A percentile compares a stretch with the other conserved stretches of the same genome.
phyloP scores from a whole-genome alignment of 2,329 filamentous ascomycete species.

The Ophiostoma angusticollis region DNA sequence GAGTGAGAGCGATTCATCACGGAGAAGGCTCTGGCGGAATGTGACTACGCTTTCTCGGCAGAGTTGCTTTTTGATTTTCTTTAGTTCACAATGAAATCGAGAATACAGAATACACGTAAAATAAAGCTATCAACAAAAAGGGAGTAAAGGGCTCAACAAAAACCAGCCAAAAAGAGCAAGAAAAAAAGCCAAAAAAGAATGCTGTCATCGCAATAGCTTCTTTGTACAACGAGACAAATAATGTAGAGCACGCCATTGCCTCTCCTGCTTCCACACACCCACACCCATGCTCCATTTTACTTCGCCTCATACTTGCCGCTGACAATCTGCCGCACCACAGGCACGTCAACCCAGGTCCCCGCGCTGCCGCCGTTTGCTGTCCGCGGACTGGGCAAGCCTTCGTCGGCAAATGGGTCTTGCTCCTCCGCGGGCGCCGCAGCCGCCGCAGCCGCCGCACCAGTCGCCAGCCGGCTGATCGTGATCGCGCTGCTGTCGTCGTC shows the following conservation, averaged over 20 bases:
- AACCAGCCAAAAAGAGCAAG: not conserved
- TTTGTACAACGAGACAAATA: not conserved
- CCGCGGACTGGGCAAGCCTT: constrained; percentile 21
- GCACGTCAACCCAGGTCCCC: constrained; percentile 52
- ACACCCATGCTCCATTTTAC: too few relatives aligned
- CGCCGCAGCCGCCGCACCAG: constrained; percentile 36
- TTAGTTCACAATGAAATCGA: not conserved
- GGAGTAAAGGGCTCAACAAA: not conserved
- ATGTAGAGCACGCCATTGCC: constrained; percentile 6
- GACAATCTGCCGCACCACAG: constrained; percentile 52
- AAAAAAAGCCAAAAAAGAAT: not conserved
- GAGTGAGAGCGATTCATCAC: too few relatives aligned
- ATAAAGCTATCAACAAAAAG: not conserved
- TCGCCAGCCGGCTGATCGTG: constrained; percentile 40
- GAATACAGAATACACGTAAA: not conserved
- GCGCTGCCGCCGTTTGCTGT: constrained; percentile 13
- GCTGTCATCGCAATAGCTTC: not conserved
- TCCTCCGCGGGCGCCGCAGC: constrained; percentile 32
- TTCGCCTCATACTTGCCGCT: constrained; percentile 63
- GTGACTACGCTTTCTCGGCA: too few relatives aligned
- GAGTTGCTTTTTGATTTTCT: too few relatives aligned
- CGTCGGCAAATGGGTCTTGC: constrained; percentile 62
- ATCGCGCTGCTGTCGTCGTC: constrained; percentile 47
- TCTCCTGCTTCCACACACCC: too few relatives aligned
- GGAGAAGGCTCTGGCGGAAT: too few relatives aligned